These are phyloP conservation scores for Blastomyces parvus DNA, from an alignment of 2,329 filamentous ascomycete genomes.

Conservation along the genomic window DNA sequence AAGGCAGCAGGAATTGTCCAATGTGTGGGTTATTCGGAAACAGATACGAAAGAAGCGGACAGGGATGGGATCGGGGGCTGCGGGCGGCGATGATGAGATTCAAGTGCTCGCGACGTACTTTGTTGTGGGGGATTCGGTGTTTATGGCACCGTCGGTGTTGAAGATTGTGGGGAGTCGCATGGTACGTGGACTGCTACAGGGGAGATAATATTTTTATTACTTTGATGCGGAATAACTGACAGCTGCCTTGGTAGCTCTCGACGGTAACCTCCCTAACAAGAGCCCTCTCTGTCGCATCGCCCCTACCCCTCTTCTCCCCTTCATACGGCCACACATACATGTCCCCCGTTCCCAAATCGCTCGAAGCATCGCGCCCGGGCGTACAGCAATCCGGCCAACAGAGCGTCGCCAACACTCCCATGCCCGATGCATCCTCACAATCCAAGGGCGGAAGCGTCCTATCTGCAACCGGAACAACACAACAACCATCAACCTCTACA, in stretches of 20 bases:
- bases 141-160: slow-evolving; percentile 52
- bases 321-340: slow-evolving; percentile 52
- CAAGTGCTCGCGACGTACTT: slow-evolving; percentile 51
- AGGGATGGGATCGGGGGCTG: slow-evolving; percentile 17
- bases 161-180: slow-evolving; percentile 49
- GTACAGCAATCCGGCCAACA: slow-evolving; percentile 29
- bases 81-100: slow-evolving; percentile 37
- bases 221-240: background rate
- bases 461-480: slow-evolving; percentile 12
- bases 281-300: slow-evolving; percentile 44
- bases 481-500: background rate
- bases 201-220: background rate
- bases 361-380: slow-evolving; percentile 26
- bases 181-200: slow-evolving; percentile 30
- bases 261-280: slow-evolving; percentile 48
- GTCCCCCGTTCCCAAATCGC: slow-evolving; percentile 38
- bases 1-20: slow-evolving; percentile 38
- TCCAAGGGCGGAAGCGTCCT: slow-evolving; percentile 23
- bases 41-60: slow-evolving; percentile 42
- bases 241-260: slow-evolving; percentile 38
- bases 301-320: slow-evolving; percentile 49
- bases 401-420: slow-evolving; percentile 42
- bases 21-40: slow-evolving; percentile 53
- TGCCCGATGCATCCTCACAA: slow-evolving; percentile 29
- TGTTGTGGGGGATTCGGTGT: slow-evolving; percentile 50